Evolutionary conservation across 345 rosid species (phyloP).

Genomic region (Murraya koenigii): DNA sequence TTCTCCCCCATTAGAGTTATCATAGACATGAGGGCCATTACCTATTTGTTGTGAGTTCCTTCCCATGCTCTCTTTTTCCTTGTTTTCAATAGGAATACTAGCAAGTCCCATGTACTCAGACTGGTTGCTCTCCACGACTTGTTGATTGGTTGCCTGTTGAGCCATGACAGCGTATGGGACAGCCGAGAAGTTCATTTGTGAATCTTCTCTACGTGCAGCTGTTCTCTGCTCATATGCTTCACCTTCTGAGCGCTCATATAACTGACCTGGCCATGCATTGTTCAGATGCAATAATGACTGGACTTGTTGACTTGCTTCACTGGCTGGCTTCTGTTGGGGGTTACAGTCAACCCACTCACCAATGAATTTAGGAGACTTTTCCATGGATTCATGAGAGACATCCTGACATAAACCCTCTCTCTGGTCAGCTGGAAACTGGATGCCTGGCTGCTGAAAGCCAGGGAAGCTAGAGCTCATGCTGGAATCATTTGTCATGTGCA

Average conservation of each 20-base stretch:
- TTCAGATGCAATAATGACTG: conserved; percentile 32
- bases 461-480: conserved; percentile 38
- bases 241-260: conserved; percentile 26
- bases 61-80: conserved; percentile 18
- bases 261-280: conserved; percentile 42
- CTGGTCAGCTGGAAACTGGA: conserved; percentile 30
- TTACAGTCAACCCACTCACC: conserved; percentile 44
- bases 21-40: conserved; percentile 17
- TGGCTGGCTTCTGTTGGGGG: conserved; percentile 31
- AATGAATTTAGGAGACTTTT: conserved; percentile 32
- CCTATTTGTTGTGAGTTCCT: conserved; percentile 19
- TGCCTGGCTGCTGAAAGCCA: conserved; percentile 48
- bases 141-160: conserved; percentile 12
- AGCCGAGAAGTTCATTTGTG: neutral
- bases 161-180: neutral
- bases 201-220: conserved; percentile 17
- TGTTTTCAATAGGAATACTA: conserved; percentile 10
- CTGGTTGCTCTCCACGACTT: conserved; percentile 1
- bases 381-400: conserved; percentile 32
- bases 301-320: conserved; percentile 30
- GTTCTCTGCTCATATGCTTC: conserved; percentile 19
- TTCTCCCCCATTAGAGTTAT: conserved; percentile 11
- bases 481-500: conserved; percentile 24
- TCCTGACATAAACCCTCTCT: conserved; percentile 34
- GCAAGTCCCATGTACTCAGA: conserved; percentile 17